A percentile compares a stretch with the other conserved stretches of the same genome.
Evolutionary conservation across 208 protist species (phyloP).

Genomic region (Leishmania major): DNA sequence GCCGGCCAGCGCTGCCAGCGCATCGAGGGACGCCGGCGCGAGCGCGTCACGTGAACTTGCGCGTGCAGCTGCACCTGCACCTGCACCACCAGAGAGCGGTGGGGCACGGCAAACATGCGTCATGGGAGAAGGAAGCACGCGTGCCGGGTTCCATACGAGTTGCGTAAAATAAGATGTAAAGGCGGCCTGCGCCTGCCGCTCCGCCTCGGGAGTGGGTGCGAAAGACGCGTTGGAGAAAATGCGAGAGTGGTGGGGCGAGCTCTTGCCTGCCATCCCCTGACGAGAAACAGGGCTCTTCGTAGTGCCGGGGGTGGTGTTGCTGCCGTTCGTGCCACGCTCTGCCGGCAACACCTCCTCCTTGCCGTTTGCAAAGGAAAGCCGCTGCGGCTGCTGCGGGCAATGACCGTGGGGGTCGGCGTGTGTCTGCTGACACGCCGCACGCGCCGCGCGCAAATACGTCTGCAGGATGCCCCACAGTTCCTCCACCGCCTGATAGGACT

Average conservation of each 20-base stretch:
- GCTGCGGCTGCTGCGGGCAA: not conserved
- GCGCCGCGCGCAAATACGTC: not conserved
- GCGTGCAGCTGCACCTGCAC: not conserved
- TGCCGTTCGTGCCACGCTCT: not conserved
- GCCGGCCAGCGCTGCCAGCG: conserved; percentile 5
- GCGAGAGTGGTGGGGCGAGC: not conserved
- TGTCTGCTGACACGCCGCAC: conserved; percentile 6
- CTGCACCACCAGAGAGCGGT: not conserved
- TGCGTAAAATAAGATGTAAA: conserved; percentile 26
- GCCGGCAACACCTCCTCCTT: not conserved
- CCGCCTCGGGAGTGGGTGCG: conserved; percentile 13
- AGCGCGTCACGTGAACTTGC: not conserved
- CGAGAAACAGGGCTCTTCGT: not conserved
- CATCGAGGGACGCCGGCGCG: not conserved
- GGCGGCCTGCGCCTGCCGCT: conserved; percentile 12
- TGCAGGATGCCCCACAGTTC: conserved; percentile 23
- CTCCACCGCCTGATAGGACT: conserved; percentile 28
- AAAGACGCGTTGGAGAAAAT: not conserved
- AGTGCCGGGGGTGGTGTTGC: not conserved
- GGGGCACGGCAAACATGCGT: not conserved
- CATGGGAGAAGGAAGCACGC: conserved; percentile 18
- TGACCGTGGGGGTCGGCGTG: not conserved
- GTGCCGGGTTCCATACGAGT: conserved; percentile 20
- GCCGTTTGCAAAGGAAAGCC: not conserved
- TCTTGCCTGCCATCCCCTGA: not conserved